These are phyloP conservation scores for Cryptococcus neoformans DNA, from an alignment of 1,284 basidiomycete species.

Conservation along the genomic window DNA sequence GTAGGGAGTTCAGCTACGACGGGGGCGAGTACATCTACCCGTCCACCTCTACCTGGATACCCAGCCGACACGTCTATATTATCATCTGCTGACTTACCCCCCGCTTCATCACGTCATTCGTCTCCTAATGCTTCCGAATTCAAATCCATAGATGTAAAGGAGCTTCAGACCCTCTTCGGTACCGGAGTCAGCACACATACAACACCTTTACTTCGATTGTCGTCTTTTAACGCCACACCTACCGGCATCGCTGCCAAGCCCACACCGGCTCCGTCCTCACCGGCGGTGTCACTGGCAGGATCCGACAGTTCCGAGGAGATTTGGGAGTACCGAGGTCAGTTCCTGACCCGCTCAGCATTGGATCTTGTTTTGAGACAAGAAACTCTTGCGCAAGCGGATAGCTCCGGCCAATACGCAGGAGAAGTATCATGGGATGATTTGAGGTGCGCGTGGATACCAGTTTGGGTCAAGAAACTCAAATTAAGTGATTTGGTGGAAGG, in stretches of 20 bases:
- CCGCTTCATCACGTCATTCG: not conserved
- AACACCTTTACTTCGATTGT: too few relatives aligned
- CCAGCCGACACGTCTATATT: not conserved
- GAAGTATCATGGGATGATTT: conserved; percentile 36
- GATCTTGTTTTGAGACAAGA: conserved; percentile 32
- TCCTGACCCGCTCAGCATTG: conserved; percentile 31
- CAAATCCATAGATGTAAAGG: conserved; percentile 6
- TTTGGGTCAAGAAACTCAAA: conserved; percentile 30
- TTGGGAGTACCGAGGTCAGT: conserved; percentile 13
- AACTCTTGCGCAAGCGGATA: conserved; percentile 26
- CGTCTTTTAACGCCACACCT: not conserved
- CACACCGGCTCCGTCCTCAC: not conserved
- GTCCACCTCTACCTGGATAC: not conserved
- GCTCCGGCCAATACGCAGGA: conserved; percentile 32
- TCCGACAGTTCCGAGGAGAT: conserved; percentile 11
- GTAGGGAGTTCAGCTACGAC: too few relatives aligned
- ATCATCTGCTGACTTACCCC: not conserved
- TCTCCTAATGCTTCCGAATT: conserved; percentile 3
- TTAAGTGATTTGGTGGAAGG: conserved; percentile 26
- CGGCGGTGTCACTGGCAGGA: conserved; percentile 2
- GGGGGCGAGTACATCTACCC: not conserved
- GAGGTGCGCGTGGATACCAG: conserved; percentile 35
- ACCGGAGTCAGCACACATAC: conserved; percentile 14
- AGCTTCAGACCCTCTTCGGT: conserved; percentile 22
- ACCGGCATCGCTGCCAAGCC: not conserved